Conservation (phyloP, 306 rosid genomes). For the Crotalaria pallida region DNA sequence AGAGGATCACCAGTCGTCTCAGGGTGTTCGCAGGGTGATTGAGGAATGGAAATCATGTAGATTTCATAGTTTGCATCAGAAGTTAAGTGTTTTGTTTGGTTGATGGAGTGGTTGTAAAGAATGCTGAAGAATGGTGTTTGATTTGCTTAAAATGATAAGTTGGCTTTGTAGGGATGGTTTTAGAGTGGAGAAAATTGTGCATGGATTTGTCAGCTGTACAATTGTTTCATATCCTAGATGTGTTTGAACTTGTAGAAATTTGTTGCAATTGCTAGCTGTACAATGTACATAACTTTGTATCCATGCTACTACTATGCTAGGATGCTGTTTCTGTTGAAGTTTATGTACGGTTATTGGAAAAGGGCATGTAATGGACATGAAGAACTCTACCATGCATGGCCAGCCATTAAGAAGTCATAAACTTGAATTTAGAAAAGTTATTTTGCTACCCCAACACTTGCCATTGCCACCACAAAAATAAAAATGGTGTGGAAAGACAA, state of each 20-base stretch:
- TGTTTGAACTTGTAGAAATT: background rate
- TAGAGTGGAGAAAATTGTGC: background rate
- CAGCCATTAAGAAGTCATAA: too few relatives aligned
- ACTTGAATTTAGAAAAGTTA: too few relatives aligned
- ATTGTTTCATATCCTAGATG: background rate
- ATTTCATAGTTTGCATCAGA: background rate
- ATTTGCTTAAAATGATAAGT: background rate
- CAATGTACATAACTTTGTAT: background rate
- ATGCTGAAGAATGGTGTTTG: background rate
- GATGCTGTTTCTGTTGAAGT: background rate
- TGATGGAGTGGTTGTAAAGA: background rate
- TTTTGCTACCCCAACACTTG: too few relatives aligned
- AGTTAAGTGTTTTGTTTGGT: background rate
- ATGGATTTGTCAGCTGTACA: background rate
- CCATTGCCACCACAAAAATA: too few relatives aligned
- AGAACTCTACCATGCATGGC: too few relatives aligned
- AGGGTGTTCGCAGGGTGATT: slow-evolving; percentile 65
- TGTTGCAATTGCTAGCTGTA: background rate
- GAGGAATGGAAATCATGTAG: background rate
- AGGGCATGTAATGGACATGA: too few relatives aligned
- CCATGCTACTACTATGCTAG: too few relatives aligned
- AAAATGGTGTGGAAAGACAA: too few relatives aligned
- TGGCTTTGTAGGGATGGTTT: background rate
- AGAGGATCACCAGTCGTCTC: slow-evolving; percentile 62
- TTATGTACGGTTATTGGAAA: background rate